Evolutionary conservation across 2,329 filamentous ascomycete species (phyloP).

Genomic region (Botrytis paeoniae): DNA sequence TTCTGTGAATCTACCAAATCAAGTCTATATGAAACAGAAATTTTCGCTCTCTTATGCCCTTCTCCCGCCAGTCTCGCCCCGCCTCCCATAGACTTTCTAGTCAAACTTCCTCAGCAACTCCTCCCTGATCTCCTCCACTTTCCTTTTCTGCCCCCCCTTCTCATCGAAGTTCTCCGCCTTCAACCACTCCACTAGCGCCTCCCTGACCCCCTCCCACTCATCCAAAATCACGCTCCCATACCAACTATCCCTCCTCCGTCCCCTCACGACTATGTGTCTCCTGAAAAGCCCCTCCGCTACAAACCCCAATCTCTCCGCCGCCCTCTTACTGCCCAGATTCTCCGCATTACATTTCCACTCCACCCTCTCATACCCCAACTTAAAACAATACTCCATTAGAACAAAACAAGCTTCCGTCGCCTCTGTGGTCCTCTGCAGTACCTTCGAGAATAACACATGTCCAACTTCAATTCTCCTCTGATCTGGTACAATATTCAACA

Average conservation of each 20-base stretch:
- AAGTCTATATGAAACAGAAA: not conserved
- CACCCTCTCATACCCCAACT: conserved; percentile 53
- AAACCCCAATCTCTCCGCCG: conserved; percentile 58
- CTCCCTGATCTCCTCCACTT: conserved; percentile 38
- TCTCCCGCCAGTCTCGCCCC: not conserved
- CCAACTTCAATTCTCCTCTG: conserved; percentile 58
- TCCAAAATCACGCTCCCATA: conserved; percentile 58
- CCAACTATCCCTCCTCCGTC: conserved; percentile 54
- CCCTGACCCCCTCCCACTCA: conserved; percentile 51
- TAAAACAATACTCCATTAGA: conserved; percentile 52
- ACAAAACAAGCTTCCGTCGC: conserved; percentile 59
- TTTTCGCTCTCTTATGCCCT: not conserved
- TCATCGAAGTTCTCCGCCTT: conserved; percentile 42
- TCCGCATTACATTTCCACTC: conserved; percentile 64
- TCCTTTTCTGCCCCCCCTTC: conserved; percentile 49
- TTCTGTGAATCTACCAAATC: not conserved
- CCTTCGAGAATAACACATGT: conserved; percentile 49
- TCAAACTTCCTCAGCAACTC: not conserved
- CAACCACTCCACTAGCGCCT: conserved; percentile 54
- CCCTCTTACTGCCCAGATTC: conserved; percentile 52
- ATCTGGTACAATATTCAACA: conserved; percentile 47
- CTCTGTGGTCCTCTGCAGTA: conserved; percentile 51
- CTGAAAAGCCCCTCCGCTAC: conserved; percentile 57
- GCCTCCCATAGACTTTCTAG: not conserved
- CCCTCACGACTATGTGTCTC: conserved; percentile 59